Percentiles rank a stretch among this genome's conserved stretches.
phyloP scores from a whole-genome alignment of 2,329 filamentous ascomycete species.

The Pseudogymnoascus destructans region DNA sequence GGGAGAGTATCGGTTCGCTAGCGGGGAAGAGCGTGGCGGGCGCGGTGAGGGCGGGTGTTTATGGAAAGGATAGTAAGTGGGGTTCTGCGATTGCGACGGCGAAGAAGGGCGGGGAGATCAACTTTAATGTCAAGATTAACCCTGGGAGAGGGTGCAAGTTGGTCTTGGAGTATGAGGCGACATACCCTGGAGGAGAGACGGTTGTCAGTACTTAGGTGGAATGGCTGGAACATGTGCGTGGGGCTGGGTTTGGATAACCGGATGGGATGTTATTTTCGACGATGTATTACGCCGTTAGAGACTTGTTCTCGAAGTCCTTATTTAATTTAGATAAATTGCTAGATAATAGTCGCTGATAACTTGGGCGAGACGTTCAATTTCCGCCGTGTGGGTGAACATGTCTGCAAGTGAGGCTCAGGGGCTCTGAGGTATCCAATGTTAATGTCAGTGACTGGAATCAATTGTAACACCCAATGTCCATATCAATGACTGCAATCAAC shows the following conservation, averaged over 20 bases:
- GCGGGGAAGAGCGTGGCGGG: slow-evolving; percentile 14
- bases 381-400: neutral
- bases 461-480: neutral
- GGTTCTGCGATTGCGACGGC: slow-evolving; percentile 40
- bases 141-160: slow-evolving; percentile 44
- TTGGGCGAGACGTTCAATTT: neutral
- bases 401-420: neutral
- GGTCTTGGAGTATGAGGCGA: slow-evolving; percentile 47
- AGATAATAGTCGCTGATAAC: neutral
- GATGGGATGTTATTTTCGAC: neutral
- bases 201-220: slow-evolving; percentile 21
- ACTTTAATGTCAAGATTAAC: slow-evolving; percentile 45
- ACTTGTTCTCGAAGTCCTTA: neutral
- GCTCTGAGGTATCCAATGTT: no score
- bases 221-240: neutral
- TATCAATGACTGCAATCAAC: neutral
- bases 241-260: neutral
- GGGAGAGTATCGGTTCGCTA: neutral
- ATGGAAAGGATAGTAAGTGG: slow-evolving; percentile 30
- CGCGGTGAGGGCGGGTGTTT: slow-evolving; percentile 15
- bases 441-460: neutral
- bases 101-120: slow-evolving; percentile 43
- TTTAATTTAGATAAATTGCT: neutral
- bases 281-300: neutral
- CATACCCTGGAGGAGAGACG: slow-evolving; percentile 38